Evolutionary conservation across 345 rosid species (phyloP).

Genomic region (Ricinus communis): DNA sequence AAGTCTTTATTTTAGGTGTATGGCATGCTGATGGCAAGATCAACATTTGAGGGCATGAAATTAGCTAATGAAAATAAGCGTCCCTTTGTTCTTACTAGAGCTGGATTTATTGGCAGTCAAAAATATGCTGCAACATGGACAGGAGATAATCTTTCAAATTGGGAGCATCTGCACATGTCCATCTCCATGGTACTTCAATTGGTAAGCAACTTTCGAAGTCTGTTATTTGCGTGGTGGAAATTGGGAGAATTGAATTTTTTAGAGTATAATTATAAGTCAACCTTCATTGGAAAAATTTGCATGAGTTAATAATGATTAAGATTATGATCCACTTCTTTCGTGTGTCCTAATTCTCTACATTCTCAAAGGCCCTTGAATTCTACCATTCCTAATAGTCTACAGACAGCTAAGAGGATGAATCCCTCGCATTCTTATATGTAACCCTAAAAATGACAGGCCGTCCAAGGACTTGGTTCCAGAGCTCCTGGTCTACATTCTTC

Average conservation of each 20-base stretch:
- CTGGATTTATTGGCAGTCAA: conserved; percentile 89
- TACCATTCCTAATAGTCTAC: not conserved
- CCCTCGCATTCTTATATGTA: not conserved
- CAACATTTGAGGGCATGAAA: conserved; percentile 84
- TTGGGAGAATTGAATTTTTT: not conserved
- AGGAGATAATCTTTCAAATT: conserved; percentile 86
- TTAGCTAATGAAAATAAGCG: conserved; percentile 67
- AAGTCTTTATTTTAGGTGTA: conserved; percentile 53
- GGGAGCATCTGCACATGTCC: conserved; percentile 94
- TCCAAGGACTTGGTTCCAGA: not conserved
- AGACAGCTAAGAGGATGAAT: not conserved
- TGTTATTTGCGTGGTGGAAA: conserved; percentile 12
- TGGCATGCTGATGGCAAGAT: conserved; percentile 91
- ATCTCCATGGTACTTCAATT: conserved; percentile 91
- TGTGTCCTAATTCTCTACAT: not conserved
- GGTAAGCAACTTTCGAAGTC: conserved; percentile 47
- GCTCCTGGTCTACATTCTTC: not conserved
- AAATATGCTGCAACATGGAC: conserved; percentile 95
- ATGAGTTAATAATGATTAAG: not conserved
- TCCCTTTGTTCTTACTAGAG: conserved; percentile 94
- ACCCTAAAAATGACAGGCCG: not conserved
- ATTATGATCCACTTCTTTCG: not conserved
- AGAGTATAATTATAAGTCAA: not conserved
- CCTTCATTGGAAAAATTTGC: not conserved
- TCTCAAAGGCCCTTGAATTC: not conserved